Base-by-base conservation (phyloP, 1,284 basidiomycete genomes). In the Puccinia brachypodii region DNA sequence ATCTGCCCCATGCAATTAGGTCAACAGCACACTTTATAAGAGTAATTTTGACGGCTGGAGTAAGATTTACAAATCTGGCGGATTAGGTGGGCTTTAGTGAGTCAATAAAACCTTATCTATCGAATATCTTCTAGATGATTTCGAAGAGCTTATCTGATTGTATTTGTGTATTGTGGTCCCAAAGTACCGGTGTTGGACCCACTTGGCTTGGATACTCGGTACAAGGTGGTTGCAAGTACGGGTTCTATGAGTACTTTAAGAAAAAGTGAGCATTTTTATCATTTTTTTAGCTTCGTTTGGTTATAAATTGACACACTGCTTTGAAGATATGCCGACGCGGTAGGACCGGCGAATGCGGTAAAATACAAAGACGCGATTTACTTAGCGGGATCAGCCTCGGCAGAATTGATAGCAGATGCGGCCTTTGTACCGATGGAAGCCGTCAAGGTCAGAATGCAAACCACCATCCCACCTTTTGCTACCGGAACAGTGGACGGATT, bases 401-500 rank as follows among this genome's bases (percentile, higher is more conserved):
- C 85, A 64, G 85, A 86, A 82, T 81, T 86, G 83, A 79, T 86
- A 73, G 85, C 85, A 83, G 85, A 86, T 81, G 83, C 85, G 42
- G 85, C 85, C 68, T 85, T 84, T 82, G 85, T 85, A 71, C 85
- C 85, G 71, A 64, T 84, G 83, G 85, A 86, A 82, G 85, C 85
- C 53, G 84, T 86, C 84, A 86, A 86, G 84, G 85, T 86, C 78
- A 84, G 85, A 84, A 86, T 86, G 83, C 85, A 86, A 82, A 86
- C 85, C 78, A 85, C 85, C 40, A 85, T 85, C 83, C 85, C 85
- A 75, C 85, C 85, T 50, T 85, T 85, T 78, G 85, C 85, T 69
- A 78, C 71, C 14, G 83, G 84, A 50, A 84, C 83, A 77, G 72
- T 82, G 53, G 81, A 83, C 40, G 85, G 84, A 64, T 58, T 85